phyloP scores from a whole-genome alignment of 768 basidiomycete species.

The Macrolepiota albuminosa region DNA sequence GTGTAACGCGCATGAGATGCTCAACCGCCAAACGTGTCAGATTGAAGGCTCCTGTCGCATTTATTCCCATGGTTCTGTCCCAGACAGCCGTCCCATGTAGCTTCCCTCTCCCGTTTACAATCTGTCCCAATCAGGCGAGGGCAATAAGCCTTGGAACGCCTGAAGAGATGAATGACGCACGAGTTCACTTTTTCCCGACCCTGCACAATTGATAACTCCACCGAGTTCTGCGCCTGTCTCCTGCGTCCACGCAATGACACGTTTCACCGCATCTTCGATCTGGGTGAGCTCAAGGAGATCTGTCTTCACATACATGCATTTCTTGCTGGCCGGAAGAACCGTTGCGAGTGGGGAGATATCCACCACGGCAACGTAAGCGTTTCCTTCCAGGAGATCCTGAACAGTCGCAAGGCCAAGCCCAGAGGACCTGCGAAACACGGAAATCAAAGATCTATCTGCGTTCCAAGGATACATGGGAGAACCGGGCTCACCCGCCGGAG shows the following conservation, averaged over 20 bases:
- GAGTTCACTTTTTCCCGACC: conserved; percentile 28
- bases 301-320: conserved; percentile 34
- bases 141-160: too few species aligned
- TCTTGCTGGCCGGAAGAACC: conserved; percentile 16
- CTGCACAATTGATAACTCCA: conserved; percentile 57
- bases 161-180: not conserved
- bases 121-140: conserved; percentile 20
- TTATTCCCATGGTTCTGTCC: conserved; percentile 47
- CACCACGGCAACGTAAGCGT: conserved; percentile 47
- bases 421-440: conserved; percentile 36
- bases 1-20: conserved; percentile 41
- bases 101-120: conserved; percentile 41
- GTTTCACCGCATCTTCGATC: conserved; percentile 33
- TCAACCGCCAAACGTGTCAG: conserved; percentile 49
- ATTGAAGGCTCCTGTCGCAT: conserved; percentile 57
- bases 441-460: not conserved
- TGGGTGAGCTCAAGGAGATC: conserved; percentile 35
- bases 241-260: conserved; percentile 34
- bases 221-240: conserved; percentile 43
- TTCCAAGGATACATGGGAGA: not conserved
- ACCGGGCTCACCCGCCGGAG: not conserved
- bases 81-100: conserved; percentile 48
- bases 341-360: conserved; percentile 39
- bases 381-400: conserved; percentile 34
- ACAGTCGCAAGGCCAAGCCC: conserved; percentile 55